Conservation (phyloP, 2,329 filamentous ascomycete genomes). For the Nothophaeocryptopus gaeumannii region DNA sequence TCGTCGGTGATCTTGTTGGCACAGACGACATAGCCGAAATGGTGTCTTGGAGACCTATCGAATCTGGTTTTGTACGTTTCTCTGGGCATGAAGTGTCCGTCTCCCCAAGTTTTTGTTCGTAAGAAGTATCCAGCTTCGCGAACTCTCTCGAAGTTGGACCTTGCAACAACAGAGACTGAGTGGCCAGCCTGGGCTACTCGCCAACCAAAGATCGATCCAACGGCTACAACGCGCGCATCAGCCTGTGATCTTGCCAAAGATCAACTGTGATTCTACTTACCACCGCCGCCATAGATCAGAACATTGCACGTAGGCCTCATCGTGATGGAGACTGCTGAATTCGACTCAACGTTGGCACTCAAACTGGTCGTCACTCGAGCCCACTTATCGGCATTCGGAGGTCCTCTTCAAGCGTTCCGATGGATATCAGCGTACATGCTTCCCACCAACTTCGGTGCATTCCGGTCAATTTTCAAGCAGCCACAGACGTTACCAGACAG, state of each 20-base stretch:
- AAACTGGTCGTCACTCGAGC: too few species aligned
- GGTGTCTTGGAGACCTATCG: not conserved
- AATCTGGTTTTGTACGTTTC: not conserved
- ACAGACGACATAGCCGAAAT: conserved; percentile 26
- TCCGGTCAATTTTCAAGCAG: too few species aligned
- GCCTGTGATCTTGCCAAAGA: not conserved
- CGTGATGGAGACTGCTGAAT: not conserved
- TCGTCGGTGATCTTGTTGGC: conserved; percentile 25
- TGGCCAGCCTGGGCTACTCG: conserved; percentile 24
- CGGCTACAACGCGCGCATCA: conserved; percentile 12
- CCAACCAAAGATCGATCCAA: conserved; percentile 27
- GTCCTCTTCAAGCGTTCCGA: too few species aligned
- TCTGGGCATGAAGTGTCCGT: conserved; percentile 22
- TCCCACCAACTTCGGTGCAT: too few species aligned
- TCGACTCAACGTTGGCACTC: too few species aligned
- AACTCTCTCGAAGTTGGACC: conserved; percentile 25
- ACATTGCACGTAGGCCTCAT: conserved; percentile 11
- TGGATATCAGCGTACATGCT: too few species aligned
- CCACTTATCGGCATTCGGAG: too few species aligned
- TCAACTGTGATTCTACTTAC: conserved; percentile 8
- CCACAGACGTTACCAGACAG: too few species aligned
- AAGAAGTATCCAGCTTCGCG: conserved; percentile 17
- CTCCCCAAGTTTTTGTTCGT: conserved; percentile 25
- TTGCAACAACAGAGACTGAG: conserved; percentile 25
- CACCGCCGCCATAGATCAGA: conserved; percentile 20